These are phyloP conservation scores for Sicyos baderoa DNA, from an alignment of 306 rosid species.

Conservation along the genomic window DNA sequence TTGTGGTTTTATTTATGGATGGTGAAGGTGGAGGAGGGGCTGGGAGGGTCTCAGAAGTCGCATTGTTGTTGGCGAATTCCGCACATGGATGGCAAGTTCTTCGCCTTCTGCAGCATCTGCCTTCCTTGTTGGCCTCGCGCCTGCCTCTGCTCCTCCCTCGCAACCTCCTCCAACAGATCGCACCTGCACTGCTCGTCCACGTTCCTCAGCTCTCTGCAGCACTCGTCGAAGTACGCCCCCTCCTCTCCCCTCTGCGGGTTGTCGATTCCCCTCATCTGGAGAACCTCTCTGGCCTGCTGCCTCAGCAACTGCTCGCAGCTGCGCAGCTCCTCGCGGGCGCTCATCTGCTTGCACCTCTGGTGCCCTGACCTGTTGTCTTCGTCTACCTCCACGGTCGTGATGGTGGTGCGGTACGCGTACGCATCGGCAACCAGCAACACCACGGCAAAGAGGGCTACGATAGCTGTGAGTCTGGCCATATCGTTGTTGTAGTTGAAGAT, in stretches of 20 bases:
- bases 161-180: background rate
- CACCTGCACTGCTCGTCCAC: slow-evolving; percentile 19
- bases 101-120: slow-evolving; percentile 2
- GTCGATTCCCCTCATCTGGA: background rate
- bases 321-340: slow-evolving; percentile 6
- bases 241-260: background rate
- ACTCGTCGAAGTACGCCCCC: background rate
- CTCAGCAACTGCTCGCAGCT: background rate
- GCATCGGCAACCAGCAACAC: slow-evolving; percentile 4
- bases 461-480: background rate
- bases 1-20: too few species aligned
- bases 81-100: slow-evolving; percentile 17
- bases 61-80: background rate
- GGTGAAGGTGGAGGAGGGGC: too few species aligned
- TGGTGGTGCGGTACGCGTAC: slow-evolving; percentile 18
- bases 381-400: slow-evolving; percentile 15
- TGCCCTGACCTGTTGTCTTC: slow-evolving; percentile 2
- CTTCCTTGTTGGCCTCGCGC: slow-evolving; percentile 2
- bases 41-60: background rate
- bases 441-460: background rate
- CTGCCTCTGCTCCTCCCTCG: background rate
- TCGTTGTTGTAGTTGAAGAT: background rate
- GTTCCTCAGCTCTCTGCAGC: background rate
- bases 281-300: background rate
- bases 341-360: slow-evolving; percentile 13